phyloP scores from a whole-genome alignment of 257 asterid species.

The Hygrophila difformis region DNA sequence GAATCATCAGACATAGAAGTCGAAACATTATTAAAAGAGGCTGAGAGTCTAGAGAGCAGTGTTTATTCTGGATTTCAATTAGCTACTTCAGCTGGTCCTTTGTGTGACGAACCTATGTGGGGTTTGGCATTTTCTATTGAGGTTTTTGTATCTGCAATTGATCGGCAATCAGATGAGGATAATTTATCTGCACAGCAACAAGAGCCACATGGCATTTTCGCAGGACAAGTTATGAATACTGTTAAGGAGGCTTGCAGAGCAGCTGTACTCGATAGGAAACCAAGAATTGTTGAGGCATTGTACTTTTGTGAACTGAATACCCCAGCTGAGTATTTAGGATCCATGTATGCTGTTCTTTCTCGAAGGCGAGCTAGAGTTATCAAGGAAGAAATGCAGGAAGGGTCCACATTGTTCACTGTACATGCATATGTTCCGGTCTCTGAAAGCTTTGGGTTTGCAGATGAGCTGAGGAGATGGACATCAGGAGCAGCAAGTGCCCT shows the following conservation, averaged over 20 bases:
- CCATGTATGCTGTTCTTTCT: conserved; percentile 79
- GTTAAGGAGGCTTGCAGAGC: conserved; percentile 92
- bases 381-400: conserved; percentile 97
- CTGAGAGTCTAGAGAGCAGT: conserved; percentile 71
- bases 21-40: conserved; percentile 43
- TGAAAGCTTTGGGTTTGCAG: conserved; percentile 90
- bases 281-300: conserved; percentile 75
- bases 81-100: conserved; percentile 88
- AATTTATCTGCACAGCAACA: conserved; percentile 36
- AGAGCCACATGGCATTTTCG: conserved; percentile 63
- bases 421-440: conserved; percentile 87
- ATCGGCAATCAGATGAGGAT: conserved; percentile 29
- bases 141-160: conserved; percentile 42
- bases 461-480: conserved; percentile 85
- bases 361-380: conserved; percentile 74
- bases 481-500: conserved; percentile 82
- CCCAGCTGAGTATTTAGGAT: conserved; percentile 75
- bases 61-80: conserved; percentile 86
- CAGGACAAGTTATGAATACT: conserved; percentile 82
- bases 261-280: conserved; percentile 64
- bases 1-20: conserved; percentile 28
- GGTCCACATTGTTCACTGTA: conserved; percentile 75
- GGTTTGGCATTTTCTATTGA: conserved; percentile 71
- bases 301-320: conserved; percentile 85
- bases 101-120: conserved; percentile 98